Evolutionary conservation across 2,329 filamentous ascomycete genomes (phyloP).

Genomic region (Aspergillus spinulosporus): DNA sequence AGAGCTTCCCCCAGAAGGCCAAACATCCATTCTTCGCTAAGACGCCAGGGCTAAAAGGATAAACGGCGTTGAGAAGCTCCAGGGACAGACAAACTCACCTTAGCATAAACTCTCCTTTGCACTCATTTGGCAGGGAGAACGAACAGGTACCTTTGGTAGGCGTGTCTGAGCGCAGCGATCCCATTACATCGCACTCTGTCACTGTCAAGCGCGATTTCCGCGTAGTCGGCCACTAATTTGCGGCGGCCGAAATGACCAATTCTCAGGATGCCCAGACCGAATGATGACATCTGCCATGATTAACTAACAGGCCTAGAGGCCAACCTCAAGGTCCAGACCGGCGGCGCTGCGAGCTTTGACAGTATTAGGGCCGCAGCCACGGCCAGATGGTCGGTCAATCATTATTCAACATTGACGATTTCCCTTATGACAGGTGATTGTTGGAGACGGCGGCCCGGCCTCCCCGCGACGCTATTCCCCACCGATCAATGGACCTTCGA

Average conservation of each 20-base stretch:
- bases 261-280: too few relatives aligned
- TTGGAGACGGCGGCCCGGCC: slow-evolving; percentile 22
- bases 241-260: too few relatives aligned
- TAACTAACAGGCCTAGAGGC: too few relatives aligned
- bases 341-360: slow-evolving; percentile 15
- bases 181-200: not conserved
- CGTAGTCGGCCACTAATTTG: too few relatives aligned
- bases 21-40: not conserved
- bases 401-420: not conserved
- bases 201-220: slow-evolving; percentile 8
- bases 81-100: not conserved
- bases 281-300: too few relatives aligned
- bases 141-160: slow-evolving; percentile 4
- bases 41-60: not conserved
- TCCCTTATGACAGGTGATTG: slow-evolving; percentile 20
- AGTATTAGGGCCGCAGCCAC: slow-evolving; percentile 1
- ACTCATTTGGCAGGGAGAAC: not conserved
- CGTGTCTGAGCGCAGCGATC: slow-evolving; percentile 3
- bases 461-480: slow-evolving; percentile 22
- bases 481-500: slow-evolving; percentile 1
- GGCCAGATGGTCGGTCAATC: not conserved
- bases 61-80: not conserved
- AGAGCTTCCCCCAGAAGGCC: slow-evolving; percentile 10
- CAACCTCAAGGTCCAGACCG: not conserved
- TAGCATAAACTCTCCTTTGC: slow-evolving; percentile 8